These are phyloP conservation scores for Solanum chacoense DNA, from an alignment of 305 asterid genomes.

Conservation along the genomic window DNA sequence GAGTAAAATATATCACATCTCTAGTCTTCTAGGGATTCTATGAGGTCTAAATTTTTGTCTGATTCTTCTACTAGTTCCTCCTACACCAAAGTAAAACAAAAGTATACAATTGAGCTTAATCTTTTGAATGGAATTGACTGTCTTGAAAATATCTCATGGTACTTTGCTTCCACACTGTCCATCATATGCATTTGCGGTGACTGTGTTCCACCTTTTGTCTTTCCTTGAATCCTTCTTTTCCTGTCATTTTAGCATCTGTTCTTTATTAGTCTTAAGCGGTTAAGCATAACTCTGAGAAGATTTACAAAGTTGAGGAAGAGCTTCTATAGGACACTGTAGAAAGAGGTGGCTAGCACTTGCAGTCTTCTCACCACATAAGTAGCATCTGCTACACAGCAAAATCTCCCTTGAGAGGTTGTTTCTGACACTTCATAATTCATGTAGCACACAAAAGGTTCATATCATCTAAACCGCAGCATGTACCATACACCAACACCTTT, in stretches of 20 bases:
- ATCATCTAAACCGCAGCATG: background rate
- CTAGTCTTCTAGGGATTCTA: background rate
- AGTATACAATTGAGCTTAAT: background rate
- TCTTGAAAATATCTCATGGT: background rate
- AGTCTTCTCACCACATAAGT: background rate
- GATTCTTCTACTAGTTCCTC: background rate
- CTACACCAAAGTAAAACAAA: background rate
- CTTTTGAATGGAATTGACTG: background rate
- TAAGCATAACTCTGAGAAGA: background rate
- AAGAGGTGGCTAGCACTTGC: background rate
- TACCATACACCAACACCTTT: background rate
- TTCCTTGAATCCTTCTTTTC: background rate
- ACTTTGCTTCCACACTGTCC: background rate
- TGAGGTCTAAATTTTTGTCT: background rate
- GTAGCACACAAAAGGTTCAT: background rate
- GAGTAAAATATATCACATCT: background rate
- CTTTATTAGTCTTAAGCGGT: background rate
- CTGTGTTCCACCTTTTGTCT: background rate
- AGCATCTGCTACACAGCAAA: background rate
- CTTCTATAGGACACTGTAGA: background rate
- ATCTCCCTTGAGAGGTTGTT: background rate
- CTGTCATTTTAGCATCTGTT: background rate
- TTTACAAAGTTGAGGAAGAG: background rate
- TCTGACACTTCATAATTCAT: background rate
- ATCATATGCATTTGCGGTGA: background rate